phyloP scores from a whole-genome alignment of 2,329 filamentous ascomycete species.

The Rhynchosporium agropyri region DNA sequence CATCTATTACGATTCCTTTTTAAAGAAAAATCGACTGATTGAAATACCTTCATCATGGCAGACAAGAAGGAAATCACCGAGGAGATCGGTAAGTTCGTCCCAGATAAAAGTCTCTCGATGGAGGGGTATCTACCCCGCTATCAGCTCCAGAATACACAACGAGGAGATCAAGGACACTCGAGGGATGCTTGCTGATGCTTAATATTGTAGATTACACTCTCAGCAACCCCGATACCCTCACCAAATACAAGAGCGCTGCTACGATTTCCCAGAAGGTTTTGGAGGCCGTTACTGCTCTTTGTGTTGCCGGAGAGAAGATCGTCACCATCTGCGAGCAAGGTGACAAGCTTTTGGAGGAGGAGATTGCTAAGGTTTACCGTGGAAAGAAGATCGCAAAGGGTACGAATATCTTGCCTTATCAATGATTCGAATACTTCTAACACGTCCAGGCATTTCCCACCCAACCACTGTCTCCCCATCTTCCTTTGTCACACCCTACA shows the following conservation, averaged over 20 bases:
- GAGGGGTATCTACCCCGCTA: constrained; percentile 41
- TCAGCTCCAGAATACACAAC: constrained; percentile 21
- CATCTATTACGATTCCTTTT: background rate
- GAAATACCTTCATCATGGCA: constrained; percentile 42
- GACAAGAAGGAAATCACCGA: constrained; percentile 46
- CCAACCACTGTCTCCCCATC: constrained; percentile 94
- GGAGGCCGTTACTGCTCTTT: constrained; percentile 74
- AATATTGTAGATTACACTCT: constrained; percentile 73
- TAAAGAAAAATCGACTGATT: background rate
- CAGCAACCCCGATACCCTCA: constrained; percentile 90
- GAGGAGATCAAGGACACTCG: constrained; percentile 18
- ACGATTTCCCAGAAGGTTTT: constrained; percentile 96
- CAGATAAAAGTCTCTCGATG: constrained; percentile 35
- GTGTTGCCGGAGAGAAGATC: constrained; percentile 87
- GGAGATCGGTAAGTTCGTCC: constrained; percentile 46
- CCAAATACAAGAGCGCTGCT: constrained; percentile 98
- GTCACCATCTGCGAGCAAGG: constrained; percentile 93
- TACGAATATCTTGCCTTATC: constrained; percentile 45
- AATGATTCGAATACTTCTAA: constrained; percentile 33
- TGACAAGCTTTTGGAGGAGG: constrained; percentile 91
- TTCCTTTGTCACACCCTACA: constrained; percentile 95
- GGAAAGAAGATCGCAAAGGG: constrained; percentile 97
- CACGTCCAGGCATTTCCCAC: constrained; percentile 74
- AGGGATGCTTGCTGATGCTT: constrained; percentile 24
- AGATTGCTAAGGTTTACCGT: constrained; percentile 94